Base-by-base conservation (phyloP, 164 flowering plant species). In the Aristolochia californica region DNA sequence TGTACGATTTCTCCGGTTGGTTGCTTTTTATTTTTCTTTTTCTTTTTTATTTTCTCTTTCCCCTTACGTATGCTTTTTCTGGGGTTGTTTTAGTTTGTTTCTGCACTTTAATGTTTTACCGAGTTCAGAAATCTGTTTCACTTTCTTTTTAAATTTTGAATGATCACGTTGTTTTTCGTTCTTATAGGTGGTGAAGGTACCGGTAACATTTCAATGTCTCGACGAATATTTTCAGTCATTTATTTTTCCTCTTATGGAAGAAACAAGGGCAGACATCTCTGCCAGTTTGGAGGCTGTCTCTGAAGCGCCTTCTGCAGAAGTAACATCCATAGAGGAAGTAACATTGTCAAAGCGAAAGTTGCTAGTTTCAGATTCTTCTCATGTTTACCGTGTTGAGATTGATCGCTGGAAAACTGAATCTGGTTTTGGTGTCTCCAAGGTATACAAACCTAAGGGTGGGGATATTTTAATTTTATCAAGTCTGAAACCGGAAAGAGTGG, bases 401-500 rank as follows among this genome's bases (percentile, higher is more conserved):
- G 30, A 17, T 22, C 0, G 14, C 23, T 44, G 27, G 28, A 27
- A 1, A 13, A 23, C 23, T 13, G 49, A 44, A 23, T 44, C 38
- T 10, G 60, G 48, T 2, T 13, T 30, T 12, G 8, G 16, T 40
- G 43, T 11, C 74, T 71, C 54, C 55, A 78, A 75, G 48, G 70
- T 72, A 4, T 78, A 83, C 58, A 77, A 64, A 66, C 73, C 85
- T 15, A 62, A 70, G 69, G 78, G 73, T 26, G 83, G 83, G 8
- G 95, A 89, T 74, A 18, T 89, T n/a, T 60, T 82, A 15, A 27
- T 82, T 53, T n/a, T 89, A 5, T 57, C 87, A 13, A 71, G 73
- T 55, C 64, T 40, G 4, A 77, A 66, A 56, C 93, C 85, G 16
- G 80, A 78, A 71, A 55, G 48, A 55, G 58, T 58, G 40, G 48